Conservation (phyloP, 169 alveolate species). For the Theileria luwenshuni region DNA sequence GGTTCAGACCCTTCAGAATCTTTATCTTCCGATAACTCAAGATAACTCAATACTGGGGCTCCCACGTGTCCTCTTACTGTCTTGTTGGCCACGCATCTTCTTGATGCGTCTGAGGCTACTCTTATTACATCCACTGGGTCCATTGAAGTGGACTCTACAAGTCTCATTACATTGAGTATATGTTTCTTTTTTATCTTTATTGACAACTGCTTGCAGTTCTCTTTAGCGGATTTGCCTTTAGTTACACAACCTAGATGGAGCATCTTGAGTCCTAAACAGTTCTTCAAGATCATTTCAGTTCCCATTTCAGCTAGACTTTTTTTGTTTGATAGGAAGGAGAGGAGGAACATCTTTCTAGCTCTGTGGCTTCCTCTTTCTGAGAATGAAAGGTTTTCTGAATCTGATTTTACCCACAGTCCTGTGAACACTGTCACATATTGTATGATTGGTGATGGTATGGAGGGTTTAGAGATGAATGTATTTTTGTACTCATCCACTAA, state of each 20-base stretch:
- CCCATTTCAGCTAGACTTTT: constrained; percentile 41
- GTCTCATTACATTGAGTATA: constrained; percentile 54
- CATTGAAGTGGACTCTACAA: constrained; percentile 65
- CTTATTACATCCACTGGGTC: constrained; percentile 74
- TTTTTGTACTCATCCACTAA: constrained; percentile 45
- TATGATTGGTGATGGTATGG: constrained; percentile 60
- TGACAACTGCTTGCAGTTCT: constrained; percentile 57
- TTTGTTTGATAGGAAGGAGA: constrained; percentile 45
- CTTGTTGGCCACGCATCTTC: constrained; percentile 64
- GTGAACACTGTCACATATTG: constrained; percentile 54
- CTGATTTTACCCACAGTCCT: constrained; percentile 61
- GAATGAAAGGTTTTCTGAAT: constrained; percentile 19
- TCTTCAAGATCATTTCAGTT: constrained; percentile 46
- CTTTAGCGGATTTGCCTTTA: neutral
- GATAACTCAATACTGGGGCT: constrained; percentile 14
- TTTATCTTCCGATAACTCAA: constrained; percentile 11
- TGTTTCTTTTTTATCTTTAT: constrained; percentile 30
- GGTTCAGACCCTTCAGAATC: neutral
- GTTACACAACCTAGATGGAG: constrained; percentile 62
- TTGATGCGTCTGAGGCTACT: constrained; percentile 72
- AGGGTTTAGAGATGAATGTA: constrained; percentile 59
- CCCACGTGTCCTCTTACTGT: constrained; percentile 20
- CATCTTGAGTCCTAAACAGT: constrained; percentile 30
- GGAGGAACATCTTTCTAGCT: constrained; percentile 54
- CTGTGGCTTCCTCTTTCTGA: constrained; percentile 28